Evolutionary conservation across 2,329 filamentous ascomycete genomes (phyloP), one percentile per base, ranked within the genome.

Genomic region (Fusarium pseudocircinatum): DNA sequence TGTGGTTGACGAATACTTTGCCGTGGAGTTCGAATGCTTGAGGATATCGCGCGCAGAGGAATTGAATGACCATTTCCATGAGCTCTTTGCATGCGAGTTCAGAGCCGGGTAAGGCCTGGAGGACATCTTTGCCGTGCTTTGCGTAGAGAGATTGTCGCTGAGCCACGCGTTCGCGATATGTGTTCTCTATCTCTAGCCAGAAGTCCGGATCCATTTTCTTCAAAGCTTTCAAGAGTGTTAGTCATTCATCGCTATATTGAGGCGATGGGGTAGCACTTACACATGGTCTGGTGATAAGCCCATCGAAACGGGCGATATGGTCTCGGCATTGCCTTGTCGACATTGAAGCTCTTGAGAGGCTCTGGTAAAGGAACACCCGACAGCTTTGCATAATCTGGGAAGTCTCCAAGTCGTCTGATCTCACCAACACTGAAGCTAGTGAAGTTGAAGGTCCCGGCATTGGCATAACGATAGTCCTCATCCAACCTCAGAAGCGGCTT

Each of bases 271-370:
- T 26, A 13, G 7, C 11, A 69, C 77, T 57, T 88, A 96, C 94
- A 93, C 94, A 97, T 97, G 0, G 94, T 97, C 79, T 97, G 94
- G 79, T 96, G 93, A 78, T 97, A 97, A 0, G 87, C 85, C 94
- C 94, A 97, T 76, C 94, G 83, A 47, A 97, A 93, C 0, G 94
- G 94, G 44, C 94, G 87, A 79, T 95, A 97, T 0, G 94, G 94
- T 64, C 94, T 86, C 4, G 94, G 89, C 15, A 87, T 77, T 2
- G 94, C 94, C 70, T 85, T 93, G 20, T 87, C 82, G 61, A 95
- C 90, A 70, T 94, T 85, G 78, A 96, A 96, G 9, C 88, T 84
- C 2, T 79, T 76, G 63, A 93, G 91, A 0, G 92, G 85, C 14
- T 84, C 72, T 0, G 94, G 94, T 52, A 92, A 82, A 4, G 93